phyloP scores from a whole-genome alignment of 2,329 filamentous ascomycete species.

The Diaporthe aspalathi region DNA sequence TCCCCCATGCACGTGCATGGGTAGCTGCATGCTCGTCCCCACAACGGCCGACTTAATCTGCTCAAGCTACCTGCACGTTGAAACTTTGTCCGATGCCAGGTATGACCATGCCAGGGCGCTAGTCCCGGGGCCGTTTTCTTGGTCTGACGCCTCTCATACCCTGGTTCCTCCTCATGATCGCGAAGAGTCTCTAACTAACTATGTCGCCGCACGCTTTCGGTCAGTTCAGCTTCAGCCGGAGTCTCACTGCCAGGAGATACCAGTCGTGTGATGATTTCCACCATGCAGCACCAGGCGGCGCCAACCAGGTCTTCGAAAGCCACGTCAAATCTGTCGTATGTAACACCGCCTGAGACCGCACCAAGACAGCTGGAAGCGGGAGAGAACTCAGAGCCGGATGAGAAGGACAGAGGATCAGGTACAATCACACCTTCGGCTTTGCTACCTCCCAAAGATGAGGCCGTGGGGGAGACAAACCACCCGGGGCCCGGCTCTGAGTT shows the following conservation, averaged over 20 bases:
- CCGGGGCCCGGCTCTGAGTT: neutral
- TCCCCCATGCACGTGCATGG: slow-evolving; percentile 13
- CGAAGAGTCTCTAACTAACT: neutral
- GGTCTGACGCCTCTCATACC: slow-evolving; percentile 4
- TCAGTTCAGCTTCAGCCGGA: neutral
- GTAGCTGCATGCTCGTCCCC: neutral
- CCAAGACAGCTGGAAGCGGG: neutral
- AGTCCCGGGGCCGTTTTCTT: slow-evolving; percentile 7
- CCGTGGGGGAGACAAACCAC: accelerated
- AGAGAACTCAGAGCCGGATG: neutral
- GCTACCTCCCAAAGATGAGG: neutral
- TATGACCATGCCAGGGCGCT: neutral
- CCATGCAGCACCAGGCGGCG: neutral
- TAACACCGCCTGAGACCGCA: neutral
- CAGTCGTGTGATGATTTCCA: neutral
- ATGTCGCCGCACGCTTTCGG: neutral
- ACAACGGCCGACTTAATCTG: slow-evolving; percentile 4
- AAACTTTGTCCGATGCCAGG: neutral
- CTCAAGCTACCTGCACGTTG: slow-evolving; percentile 8
- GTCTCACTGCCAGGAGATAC: neutral
- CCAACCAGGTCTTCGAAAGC: neutral
- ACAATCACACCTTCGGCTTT: neutral
- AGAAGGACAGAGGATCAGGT: neutral
- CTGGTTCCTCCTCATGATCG: neutral
- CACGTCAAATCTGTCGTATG: neutral